Base-by-base conservation (phyloP, 805 yeast species). In the Zygotorulaspora sp. region DNA sequence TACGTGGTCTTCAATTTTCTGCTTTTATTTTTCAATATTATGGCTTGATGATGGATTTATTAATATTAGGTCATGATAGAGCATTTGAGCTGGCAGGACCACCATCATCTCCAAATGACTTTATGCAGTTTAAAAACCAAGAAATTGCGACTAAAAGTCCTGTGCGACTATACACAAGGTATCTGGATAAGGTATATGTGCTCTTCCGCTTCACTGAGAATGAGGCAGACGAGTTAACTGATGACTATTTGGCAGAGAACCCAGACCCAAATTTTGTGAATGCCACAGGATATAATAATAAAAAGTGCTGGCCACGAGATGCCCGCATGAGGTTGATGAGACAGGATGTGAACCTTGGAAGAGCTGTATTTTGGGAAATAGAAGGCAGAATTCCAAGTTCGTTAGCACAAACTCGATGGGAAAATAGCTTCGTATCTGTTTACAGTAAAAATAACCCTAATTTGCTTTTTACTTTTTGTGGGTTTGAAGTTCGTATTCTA, bases 241-340 rank as follows among this genome's bases (percentile, higher is more conserved):
- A 80, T 42, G 90, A 85, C 16, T 87, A 70, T 52, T 62, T 89
- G 15, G 71, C 83, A 0, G 95, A 86, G 50, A 83, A 86, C 52
- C 96, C 96, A 1, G 96, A 89, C 64, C 96, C 96, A 0, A 86
- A 89, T 55, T 85, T 84, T 60, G 95, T 84, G 52, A 83, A 81
- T 49, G 79, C 81, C 5, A 77, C 83, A 23, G 94, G 94, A 0
- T 90, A 88, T 60, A 84, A 83, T 53, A 90, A 87, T 49, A 83
- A 83, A 49, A 78, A 79, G 35, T 88, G 97, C 56, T 92, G 99
- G 99, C 96, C 98, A 3, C 67, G 84, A 30, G 97, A 92, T 57
- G 68, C 80, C 14, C 74, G 97, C 42, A 92, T 92, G 97, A 75
- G 87, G 48, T 63, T 92, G 34, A 80, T 89, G 78, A 71, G 96